Evolutionary conservation across 352 stramenopile genomes (phyloP), one percentile per base, ranked within the genome.

Genomic region (Phytophthora ramorum): DNA sequence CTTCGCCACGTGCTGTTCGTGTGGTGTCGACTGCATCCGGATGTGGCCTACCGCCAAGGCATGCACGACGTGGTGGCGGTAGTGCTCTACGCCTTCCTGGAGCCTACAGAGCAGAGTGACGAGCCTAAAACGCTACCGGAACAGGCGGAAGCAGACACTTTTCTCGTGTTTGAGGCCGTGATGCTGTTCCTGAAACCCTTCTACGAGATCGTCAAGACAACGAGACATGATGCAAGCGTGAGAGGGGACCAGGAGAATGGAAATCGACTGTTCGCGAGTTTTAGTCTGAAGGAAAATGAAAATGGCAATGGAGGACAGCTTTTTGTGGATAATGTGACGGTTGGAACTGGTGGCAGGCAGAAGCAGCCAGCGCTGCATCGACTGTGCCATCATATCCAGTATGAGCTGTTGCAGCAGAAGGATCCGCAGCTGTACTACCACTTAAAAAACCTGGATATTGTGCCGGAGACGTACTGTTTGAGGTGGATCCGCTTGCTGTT

Each of bases 1-100:
- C 59, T 95, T 63, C 83, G 84, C 12, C 78, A 91, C 59, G 84
- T 93, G 28, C 75, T 95, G 4, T 95, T 95, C 38, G 80, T 93
- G 19, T 95, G 87, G 87, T 93, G 85, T 65, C 88, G 87, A 38
- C 54, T 92, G 47, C 82, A 95, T 48, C 77, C 87, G 6, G 82
- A 91, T 24, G 79, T 95, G 47, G 86, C 84, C n/a, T 95, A 95
- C 40, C 82, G 87, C 20, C 87, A 95, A 63, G 87, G 87, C 8
- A 95, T 95, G 87, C 87, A 95, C 56, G 87, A 95, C 49, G 83
- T 95, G 47, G 83, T 79, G 2, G 85, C 85, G 0, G 85, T 95
- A 8, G 81, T 95, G 24, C 78, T 95, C 22, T 95, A 88, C 45
- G 79, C 87, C 7, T 89, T 92, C 24, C 37, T 73, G 34, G 26